Evolutionary conservation across 768 basidiomycete genomes (phyloP).

Genomic region (Pleurotus eryngii): DNA sequence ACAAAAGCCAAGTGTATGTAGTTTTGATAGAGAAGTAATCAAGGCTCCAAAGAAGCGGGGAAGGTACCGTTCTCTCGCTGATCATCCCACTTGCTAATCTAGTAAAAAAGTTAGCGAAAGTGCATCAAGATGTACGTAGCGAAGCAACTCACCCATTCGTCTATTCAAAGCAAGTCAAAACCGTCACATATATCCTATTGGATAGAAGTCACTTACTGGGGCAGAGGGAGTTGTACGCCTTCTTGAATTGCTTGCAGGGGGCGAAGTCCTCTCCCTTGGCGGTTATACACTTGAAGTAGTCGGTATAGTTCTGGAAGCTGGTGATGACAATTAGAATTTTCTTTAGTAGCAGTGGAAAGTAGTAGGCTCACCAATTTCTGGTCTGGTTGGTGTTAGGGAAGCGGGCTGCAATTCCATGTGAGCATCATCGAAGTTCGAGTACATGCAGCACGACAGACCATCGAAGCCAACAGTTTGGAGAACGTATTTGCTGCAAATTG

Average conservation of each 20-base stretch:
- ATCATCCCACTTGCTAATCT: conserved; percentile 91
- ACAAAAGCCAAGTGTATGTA: background rate
- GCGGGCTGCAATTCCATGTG: conserved; percentile 51
- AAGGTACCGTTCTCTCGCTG: conserved; percentile 92
- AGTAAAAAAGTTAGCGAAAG: conserved; percentile 9
- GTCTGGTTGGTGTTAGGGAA: conserved; percentile 95
- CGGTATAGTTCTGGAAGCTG: conserved; percentile 94
- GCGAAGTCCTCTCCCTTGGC: conserved; percentile 98
- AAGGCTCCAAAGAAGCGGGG: conserved; percentile 83
- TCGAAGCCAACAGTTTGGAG: conserved; percentile 97
- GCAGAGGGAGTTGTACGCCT: conserved; percentile 93
- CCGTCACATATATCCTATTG: background rate
- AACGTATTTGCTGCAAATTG: conserved; percentile 64
- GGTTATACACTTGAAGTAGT: conserved; percentile 96
- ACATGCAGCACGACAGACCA: conserved; percentile 40
- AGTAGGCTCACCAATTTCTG: conserved; percentile 75
- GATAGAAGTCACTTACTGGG: conserved; percentile 70
- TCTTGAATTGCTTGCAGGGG: conserved; percentile 99
- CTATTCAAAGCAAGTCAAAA: conserved; percentile 34
- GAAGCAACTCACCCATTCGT: conserved; percentile 76
- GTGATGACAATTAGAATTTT: background rate
- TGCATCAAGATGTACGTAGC: conserved; percentile 9
- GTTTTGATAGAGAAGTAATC: conserved; percentile 11
- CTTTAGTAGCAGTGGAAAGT: background rate
- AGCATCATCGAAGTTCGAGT: conserved; percentile 4